Base-by-base conservation (phyloP, 75 land plant species). In the Chamaecyparis obtusa region DNA sequence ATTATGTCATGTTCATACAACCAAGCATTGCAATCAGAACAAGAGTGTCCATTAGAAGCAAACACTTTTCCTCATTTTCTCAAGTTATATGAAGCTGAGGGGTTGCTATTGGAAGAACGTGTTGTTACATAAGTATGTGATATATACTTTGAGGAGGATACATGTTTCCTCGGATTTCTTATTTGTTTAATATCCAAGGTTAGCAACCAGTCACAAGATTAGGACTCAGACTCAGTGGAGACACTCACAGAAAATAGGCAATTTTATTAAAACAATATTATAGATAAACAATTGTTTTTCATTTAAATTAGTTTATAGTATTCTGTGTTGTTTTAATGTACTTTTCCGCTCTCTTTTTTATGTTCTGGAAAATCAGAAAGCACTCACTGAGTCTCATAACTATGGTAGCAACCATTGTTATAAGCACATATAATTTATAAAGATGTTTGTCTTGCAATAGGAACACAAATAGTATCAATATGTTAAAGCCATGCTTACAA, bases 401-500 rank as follows among this genome's bases (percentile, higher is more conserved):
- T 19, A 57, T 57, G 64, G 5, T 57, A 21, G 24, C 64, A 57
- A 57, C 64, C 5, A 57, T 57, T 57, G 64, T 57, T 17, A 57
- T 57, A 57, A 64, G 69, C 69, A 64, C 69, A 64, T 27, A 60
- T 21, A 1, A 78, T 17, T 78, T 78, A 35, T 78, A 19, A 78
- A 78, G 19, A 48, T 16, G 77, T 9, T 35, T 36, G 32, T 17
- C 17, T 19, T 27, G 35, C 33, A 67, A 57, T 19, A 36, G 41
- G 32, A 67, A 32, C 35, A 80, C 9, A 84, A 17, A 84, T 11
- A 32, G 14, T 8, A 86, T 33, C 39, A 75, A 78, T 15, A 19
- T 33, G 16, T 41, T 49, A 37, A 78, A 39, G 39, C 21, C 43
- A 81, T 49, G 67, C 91, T 30, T 91, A 98, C 99, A 94, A 98